These are phyloP conservation scores for Bretschneidera sinensis DNA, from an alignment of 345 rosid species.

Conservation along the genomic window DNA sequence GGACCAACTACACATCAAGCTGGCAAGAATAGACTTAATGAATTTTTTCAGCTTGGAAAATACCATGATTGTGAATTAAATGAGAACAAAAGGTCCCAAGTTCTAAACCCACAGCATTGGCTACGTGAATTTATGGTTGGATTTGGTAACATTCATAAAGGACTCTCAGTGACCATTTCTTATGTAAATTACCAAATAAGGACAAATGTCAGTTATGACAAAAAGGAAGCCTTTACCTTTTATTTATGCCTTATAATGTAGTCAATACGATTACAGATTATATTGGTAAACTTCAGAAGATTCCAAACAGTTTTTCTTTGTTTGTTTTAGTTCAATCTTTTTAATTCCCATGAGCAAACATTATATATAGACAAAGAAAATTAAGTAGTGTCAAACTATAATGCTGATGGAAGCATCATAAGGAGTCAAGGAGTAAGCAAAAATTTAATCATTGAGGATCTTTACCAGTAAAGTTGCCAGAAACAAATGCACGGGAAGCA, in stretches of 20 bases:
- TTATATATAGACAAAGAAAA: neutral
- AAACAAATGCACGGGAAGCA: constrained; percentile 91
- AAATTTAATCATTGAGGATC: neutral
- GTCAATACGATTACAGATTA: neutral
- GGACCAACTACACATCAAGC: neutral
- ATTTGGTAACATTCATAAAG: too few species aligned
- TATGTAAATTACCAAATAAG: neutral
- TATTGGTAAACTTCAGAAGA: too few species aligned
- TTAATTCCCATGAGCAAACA: too few species aligned
- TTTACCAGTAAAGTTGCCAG: constrained; percentile 95
- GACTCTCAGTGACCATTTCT: too few species aligned
- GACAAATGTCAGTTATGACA: too few species aligned
- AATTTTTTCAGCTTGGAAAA: neutral
- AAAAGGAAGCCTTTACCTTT: neutral
- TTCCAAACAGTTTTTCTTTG: neutral
- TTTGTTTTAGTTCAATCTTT: too few species aligned
- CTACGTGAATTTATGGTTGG: too few species aligned
- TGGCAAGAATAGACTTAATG: neutral
- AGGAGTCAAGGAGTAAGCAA: neutral
- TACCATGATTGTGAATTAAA: neutral
- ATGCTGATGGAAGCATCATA: neutral
- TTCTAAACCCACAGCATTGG: too few species aligned
- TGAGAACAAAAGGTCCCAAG: neutral
- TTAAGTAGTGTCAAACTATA: neutral
- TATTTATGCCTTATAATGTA: too few species aligned